These are phyloP conservation scores for Colletotrichum lentis DNA, from an alignment of 2,329 filamentous ascomycete genomes.

Conservation along the genomic window DNA sequence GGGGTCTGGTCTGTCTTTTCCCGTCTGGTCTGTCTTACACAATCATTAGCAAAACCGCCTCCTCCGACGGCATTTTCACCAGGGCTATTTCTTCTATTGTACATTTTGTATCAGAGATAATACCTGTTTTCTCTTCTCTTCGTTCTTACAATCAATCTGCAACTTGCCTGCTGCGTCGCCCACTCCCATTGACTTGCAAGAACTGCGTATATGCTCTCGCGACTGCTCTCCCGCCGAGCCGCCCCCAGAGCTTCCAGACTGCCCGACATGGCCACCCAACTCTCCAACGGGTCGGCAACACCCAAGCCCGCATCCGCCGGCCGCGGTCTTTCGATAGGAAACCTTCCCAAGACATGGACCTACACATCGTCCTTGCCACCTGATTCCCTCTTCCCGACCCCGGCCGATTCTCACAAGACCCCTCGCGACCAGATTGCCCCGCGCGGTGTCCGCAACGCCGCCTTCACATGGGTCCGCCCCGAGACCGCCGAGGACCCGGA, in stretches of 20 bases:
- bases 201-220: slow-evolving; percentile 45
- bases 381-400: slow-evolving; percentile 81
- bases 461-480: slow-evolving; percentile 91
- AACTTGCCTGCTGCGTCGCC: neutral
- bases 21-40: slow-evolving; percentile 5
- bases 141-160: neutral
- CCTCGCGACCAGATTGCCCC: slow-evolving; percentile 80
- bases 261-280: slow-evolving; percentile 46
- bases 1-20: slow-evolving; percentile 7
- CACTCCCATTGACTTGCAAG: slow-evolving; percentile 2
- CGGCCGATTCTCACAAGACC: slow-evolving; percentile 80
- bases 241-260: slow-evolving; percentile 42
- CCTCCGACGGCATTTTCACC: neutral
- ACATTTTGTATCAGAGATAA: slow-evolving; percentile 18
- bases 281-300: slow-evolving; percentile 43
- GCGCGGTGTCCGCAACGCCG: slow-evolving; percentile 81
- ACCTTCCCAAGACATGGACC: slow-evolving; percentile 71
- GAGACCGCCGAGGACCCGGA: slow-evolving; percentile 76
- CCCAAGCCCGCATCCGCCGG: slow-evolving; percentile 4
- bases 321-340: slow-evolving; percentile 54
- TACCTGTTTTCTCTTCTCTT: neutral
- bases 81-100: neutral
- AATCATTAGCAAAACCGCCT: slow-evolving; percentile 32
- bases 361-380: slow-evolving; percentile 75
- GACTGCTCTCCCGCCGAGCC: slow-evolving; percentile 45